phyloP scores from a whole-genome alignment of 768 basidiomycete genomes.

The Clavulina sp. region DNA sequence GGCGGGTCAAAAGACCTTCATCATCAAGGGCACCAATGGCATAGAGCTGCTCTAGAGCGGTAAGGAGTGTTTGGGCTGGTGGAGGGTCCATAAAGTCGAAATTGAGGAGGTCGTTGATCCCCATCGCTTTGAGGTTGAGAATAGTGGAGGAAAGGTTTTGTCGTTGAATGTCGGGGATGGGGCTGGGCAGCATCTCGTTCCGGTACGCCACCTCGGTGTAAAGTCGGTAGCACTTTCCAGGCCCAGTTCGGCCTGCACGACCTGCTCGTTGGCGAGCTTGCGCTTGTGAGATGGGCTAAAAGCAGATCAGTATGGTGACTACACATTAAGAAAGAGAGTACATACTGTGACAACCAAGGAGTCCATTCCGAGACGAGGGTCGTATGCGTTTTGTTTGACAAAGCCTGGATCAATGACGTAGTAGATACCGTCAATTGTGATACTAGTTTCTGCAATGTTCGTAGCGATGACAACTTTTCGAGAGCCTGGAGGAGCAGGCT shows the following conservation, averaged over 20 bases:
- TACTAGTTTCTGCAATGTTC: conserved; percentile 94
- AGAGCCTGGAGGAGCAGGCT: conserved; percentile 93
- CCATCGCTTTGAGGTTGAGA: conserved; percentile 95
- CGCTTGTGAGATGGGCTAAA: conserved; percentile 82
- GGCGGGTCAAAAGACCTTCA: conserved; percentile 82
- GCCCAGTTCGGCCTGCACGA: conserved; percentile 93
- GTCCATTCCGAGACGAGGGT: conserved; percentile 95
- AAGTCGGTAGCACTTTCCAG: conserved; percentile 93
- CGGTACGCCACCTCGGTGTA: conserved; percentile 97
- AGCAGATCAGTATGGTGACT: neutral
- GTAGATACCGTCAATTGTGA: conserved; percentile 97
- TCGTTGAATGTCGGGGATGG: conserved; percentile 94
- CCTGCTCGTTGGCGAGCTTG: conserved; percentile 92
- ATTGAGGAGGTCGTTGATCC: conserved; percentile 89
- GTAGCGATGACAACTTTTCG: conserved; percentile 99
- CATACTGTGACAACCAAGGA: conserved; percentile 79
- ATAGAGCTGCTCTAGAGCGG: conserved; percentile 85
- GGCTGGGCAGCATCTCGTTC: conserved; percentile 96
- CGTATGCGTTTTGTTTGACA: conserved; percentile 97
- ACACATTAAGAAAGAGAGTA: too few relatives aligned
- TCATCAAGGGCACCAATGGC: conserved; percentile 93
- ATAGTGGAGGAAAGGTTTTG: conserved; percentile 87
- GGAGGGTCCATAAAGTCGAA: conserved; percentile 99
- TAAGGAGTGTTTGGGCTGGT: conserved; percentile 90
- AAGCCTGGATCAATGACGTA: conserved; percentile 99